These are phyloP conservation scores for Strobilomyces dryophilus DNA, from an alignment of 768 basidiomycete genomes.

Conservation along the genomic window DNA sequence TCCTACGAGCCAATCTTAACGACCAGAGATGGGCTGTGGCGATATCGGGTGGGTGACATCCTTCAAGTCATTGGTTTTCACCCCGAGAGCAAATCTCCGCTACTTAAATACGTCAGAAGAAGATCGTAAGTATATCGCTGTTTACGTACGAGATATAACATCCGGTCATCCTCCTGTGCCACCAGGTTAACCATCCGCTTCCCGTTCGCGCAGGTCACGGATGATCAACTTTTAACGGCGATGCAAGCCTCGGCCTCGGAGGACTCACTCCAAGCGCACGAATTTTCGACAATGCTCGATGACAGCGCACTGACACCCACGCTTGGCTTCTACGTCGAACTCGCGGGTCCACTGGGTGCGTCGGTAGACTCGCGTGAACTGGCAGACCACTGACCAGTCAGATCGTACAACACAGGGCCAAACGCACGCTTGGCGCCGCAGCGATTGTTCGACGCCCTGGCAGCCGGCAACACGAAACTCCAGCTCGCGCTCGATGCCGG, in stretches of 20 bases:
- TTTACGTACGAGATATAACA: too few species aligned
- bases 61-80: conserved; percentile 15
- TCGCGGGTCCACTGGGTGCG: conserved; percentile 4
- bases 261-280: conserved; percentile 4
- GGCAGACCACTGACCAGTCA: not conserved
- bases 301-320: not conserved
- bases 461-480: not conserved
- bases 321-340: conserved; percentile 14
- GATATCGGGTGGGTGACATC: conserved; percentile 19
- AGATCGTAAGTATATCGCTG: conserved; percentile 7
- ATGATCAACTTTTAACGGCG: conserved; percentile 5
- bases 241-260: not conserved
- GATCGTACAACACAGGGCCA: not conserved
- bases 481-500: not conserved
- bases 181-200: conserved; percentile 9
- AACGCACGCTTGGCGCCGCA: not conserved
- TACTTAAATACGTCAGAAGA: conserved; percentile 12
- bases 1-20: conserved; percentile 19
- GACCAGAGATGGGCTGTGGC: conserved; percentile 21
- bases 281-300: conserved; percentile 16
- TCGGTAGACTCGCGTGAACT: not conserved
- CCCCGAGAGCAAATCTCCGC: not conserved
- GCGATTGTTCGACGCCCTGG: conserved; percentile 6
- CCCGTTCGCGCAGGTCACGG: not conserved
- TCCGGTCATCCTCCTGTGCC: not conserved